Conservation (phyloP, 805 yeast species). For the Pichia phayaonensis region DNA sequence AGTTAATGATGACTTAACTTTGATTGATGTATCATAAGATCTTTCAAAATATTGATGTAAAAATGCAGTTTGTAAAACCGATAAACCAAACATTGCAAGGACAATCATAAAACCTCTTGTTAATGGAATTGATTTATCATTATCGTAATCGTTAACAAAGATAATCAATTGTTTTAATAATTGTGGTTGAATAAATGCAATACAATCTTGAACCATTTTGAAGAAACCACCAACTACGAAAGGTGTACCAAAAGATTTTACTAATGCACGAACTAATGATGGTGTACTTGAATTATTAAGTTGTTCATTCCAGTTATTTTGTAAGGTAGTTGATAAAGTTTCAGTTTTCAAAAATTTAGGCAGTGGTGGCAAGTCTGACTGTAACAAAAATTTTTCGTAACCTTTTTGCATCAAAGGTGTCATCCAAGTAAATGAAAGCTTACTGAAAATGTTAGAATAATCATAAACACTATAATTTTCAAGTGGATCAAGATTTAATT, state of each 20-base stretch:
- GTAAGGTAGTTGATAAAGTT: constrained; percentile 42
- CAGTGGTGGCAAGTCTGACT: constrained; percentile 67
- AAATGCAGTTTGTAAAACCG: constrained; percentile 69
- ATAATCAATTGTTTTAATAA: constrained; percentile 58
- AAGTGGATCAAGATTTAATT: constrained; percentile 24
- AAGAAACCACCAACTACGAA: constrained; percentile 64
- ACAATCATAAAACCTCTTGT: constrained; percentile 73
- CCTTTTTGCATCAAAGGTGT: constrained; percentile 50
- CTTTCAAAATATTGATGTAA: constrained; percentile 75
- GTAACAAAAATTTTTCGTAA: constrained; percentile 36
- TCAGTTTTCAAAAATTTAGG: constrained; percentile 60
- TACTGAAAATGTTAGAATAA: constrained; percentile 42
- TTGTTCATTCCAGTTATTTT: constrained; percentile 55
- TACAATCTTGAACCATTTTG: constrained; percentile 66
- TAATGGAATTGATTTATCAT: constrained; percentile 46
- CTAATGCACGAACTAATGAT: constrained; percentile 38
- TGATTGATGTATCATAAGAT: constrained; percentile 70
- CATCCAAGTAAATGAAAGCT: constrained; percentile 53
- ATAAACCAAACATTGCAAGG: constrained; percentile 62
- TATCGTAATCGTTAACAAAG: constrained; percentile 46
- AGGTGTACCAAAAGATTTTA: constrained; percentile 67
- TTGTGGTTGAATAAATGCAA: constrained; percentile 87
- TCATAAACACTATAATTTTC: constrained; percentile 38
- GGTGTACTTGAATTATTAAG: constrained; percentile 25
- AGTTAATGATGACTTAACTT: constrained; percentile 61